Evolutionary conservation across 352 stramenopile genomes (phyloP).

Genomic region (Halophytophthora batemanensis): DNA sequence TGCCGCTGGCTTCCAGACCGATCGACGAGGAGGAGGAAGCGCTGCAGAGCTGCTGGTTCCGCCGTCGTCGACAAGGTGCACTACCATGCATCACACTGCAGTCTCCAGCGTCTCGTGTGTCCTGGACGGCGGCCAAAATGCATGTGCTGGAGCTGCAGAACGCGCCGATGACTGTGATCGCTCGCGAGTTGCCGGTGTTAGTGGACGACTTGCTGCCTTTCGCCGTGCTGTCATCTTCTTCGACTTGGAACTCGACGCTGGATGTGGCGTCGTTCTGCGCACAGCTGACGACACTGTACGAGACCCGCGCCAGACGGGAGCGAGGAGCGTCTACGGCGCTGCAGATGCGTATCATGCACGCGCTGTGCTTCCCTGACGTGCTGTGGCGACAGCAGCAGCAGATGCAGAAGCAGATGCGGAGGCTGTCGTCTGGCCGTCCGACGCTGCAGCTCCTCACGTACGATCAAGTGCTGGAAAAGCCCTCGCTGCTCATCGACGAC

Average conservation of each 20-base stretch:
- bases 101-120: slow-evolving; percentile 15
- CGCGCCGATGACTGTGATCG: slow-evolving; percentile 32
- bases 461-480: slow-evolving; percentile 46
- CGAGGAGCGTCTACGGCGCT: slow-evolving; percentile 22
- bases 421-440: too few relatives aligned
- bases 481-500: slow-evolving; percentile 52
- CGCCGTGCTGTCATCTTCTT: slow-evolving; percentile 16
- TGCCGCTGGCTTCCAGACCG: slow-evolving; percentile 23
- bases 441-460: slow-evolving; percentile 36
- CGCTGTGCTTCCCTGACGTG: slow-evolving; percentile 44
- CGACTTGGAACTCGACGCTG: slow-evolving; percentile 4
- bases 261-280: slow-evolving; percentile 30
- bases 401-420: slow-evolving; percentile 14
- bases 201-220: slow-evolving; percentile 36
- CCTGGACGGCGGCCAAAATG: slow-evolving; percentile 25
- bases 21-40: slow-evolving; percentile 19
- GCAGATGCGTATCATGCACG: slow-evolving; percentile 40
- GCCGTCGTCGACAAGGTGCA: slow-evolving; percentile 16
- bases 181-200: slow-evolving; percentile 24
- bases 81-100: slow-evolving; percentile 9
- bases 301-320: slow-evolving; percentile 24
- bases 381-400: slow-evolving; percentile 36
- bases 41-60: slow-evolving; percentile 30
- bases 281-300: slow-evolving; percentile 38
- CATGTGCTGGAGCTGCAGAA: slow-evolving; percentile 26